Conservation (phyloP, 257 asterid species). For the Henckelia pumila region DNA sequence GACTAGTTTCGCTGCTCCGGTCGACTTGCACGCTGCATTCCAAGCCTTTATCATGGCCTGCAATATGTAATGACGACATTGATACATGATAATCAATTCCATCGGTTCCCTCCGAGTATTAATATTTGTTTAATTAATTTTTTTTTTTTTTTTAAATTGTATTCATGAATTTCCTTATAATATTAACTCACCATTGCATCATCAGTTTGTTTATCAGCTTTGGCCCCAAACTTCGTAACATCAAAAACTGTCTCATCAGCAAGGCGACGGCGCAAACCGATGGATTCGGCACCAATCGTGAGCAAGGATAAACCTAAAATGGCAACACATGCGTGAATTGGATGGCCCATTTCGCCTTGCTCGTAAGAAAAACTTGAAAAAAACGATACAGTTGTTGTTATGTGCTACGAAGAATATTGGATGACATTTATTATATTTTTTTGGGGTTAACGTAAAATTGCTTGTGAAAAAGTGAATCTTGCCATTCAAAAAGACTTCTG, state of each 20-base stretch:
- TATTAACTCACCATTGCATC: slow-evolving; percentile 34
- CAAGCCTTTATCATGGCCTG: slow-evolving; percentile 37
- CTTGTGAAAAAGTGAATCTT: neutral
- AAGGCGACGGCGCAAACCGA: slow-evolving; percentile 29
- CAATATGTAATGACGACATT: too few relatives aligned
- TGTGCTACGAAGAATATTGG: neutral
- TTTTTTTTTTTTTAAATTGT: neutral
- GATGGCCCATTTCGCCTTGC: neutral
- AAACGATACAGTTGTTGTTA: neutral
- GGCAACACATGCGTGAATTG: neutral
- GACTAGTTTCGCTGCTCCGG: slow-evolving; percentile 29
- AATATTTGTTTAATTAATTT: too few relatives aligned
- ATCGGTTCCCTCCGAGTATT: too few relatives aligned
- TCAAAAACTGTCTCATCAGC: slow-evolving; percentile 52
- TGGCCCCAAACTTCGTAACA: slow-evolving; percentile 56
- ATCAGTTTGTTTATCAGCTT: slow-evolving; percentile 38
- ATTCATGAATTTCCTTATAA: too few relatives aligned
- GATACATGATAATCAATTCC: too few relatives aligned
- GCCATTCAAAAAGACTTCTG: neutral
- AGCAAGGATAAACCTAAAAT: slow-evolving; percentile 18
- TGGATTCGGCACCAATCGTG: slow-evolving; percentile 23
- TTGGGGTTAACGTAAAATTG: neutral
- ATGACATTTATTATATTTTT: too few relatives aligned
- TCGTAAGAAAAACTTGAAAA: neutral
- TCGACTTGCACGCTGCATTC: slow-evolving; percentile 36